Conservation (phyloP, 345 rosid species). For the Isatis tinctoria region DNA sequence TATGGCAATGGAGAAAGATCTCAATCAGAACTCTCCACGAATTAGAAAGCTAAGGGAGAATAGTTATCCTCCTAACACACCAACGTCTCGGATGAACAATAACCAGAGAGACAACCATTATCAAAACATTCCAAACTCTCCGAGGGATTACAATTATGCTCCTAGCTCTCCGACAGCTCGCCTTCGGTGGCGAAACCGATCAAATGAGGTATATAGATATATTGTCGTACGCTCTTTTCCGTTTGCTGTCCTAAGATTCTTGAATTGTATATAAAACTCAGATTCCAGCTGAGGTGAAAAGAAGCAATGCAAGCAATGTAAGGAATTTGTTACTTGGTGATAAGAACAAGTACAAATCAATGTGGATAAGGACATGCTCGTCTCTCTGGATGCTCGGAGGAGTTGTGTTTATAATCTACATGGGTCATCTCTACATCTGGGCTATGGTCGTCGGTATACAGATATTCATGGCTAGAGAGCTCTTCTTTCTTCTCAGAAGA, state of each 20-base stretch:
- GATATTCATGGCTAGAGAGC: conserved; percentile 87
- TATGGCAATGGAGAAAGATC: conserved; percentile 25
- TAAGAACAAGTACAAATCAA: conserved; percentile 63
- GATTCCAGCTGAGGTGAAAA: conserved; percentile 40
- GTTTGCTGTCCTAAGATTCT: not conserved
- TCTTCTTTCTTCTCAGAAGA: conserved; percentile 78
- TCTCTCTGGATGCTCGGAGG: conserved; percentile 89
- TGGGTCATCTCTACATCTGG: conserved; percentile 87
- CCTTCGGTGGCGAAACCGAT: conserved; percentile 38
- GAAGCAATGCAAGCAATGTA: conserved; percentile 74
- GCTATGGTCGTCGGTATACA: conserved; percentile 90
- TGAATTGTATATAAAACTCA: not conserved
- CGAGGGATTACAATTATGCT: conserved; percentile 26
- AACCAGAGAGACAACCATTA: conserved; percentile 33
- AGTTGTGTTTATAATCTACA: conserved; percentile 61
- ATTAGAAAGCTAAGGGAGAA: conserved; percentile 21
- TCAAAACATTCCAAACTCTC: conserved; percentile 22
- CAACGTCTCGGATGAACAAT: conserved; percentile 17
- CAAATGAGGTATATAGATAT: conserved; percentile 35
- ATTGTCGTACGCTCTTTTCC: not conserved
- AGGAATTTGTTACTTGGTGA: conserved; percentile 54
- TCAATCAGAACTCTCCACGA: conserved; percentile 19
- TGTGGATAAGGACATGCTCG: conserved; percentile 75
- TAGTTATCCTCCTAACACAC: conserved; percentile 8
- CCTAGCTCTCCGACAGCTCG: conserved; percentile 37